Base-by-base conservation (phyloP, 73 alveolate species). In the Breviolum minutum region DNA sequence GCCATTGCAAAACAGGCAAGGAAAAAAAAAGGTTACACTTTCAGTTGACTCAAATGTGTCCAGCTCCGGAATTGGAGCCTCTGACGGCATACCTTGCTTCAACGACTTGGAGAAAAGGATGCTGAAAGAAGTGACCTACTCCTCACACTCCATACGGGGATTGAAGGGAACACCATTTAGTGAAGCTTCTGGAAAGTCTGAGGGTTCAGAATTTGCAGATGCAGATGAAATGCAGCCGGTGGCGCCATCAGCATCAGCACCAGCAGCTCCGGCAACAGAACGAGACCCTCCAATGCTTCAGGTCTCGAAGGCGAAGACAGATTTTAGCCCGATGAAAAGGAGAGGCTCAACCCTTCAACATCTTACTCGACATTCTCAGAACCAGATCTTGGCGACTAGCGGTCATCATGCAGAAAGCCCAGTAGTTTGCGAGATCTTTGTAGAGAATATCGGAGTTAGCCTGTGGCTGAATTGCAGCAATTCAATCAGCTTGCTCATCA, bases 391-490 rank as follows among this genome's bases (percentile, higher is more conserved):
- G 13, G 20, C 77, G n/a, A 40, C 3, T 40, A 3, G 54, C 54
- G 54, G 54, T 40, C 26, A 3, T 7, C 1, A 9, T 10, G n/a
- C 74, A 12, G 40, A 76, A 8, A 11, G 26, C 8, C 77, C 62
- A 62, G 22, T 13, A 61, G 74, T n/a, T 2, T 84, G 77, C 77
- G 24, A 11, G 74, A 61, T 84, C 27, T 61, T 84, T 84, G 54
- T 22, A 60, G 76, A 84, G 7, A 54, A 84, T 14, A 79, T 79
- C 0, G 88, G 88, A 12, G 88, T 79, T 1, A 8, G 26, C 30
- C 88, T 79, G 24, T 79, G 88, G 88, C 88, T 79, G 64, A 32
- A 79, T 29, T 79, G 14, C n/a, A 79, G 88, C 88, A 79, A 24
- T 19, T 19, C 32, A 9, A 13, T 79, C 20, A 27, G 66, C 22